Evolutionary conservation across 1,284 basidiomycete species (phyloP).

Genomic region (Cutaneotrichosporon cyanovorans): DNA sequence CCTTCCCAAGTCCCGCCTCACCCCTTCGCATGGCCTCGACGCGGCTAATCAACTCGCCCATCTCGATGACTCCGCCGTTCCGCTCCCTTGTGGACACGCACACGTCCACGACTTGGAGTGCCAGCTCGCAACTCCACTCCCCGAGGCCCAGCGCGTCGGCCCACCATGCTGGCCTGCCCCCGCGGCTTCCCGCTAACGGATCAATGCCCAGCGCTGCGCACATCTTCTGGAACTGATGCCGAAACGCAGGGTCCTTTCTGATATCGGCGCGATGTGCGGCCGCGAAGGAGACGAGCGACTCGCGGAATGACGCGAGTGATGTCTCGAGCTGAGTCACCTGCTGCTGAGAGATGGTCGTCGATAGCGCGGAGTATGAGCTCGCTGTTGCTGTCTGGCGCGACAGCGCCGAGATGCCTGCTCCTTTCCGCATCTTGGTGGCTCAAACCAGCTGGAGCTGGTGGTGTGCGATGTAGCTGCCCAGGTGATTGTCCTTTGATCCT

Average conservation of each 20-base stretch:
- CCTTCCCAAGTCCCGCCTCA: background rate
- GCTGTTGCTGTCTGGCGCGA: constrained; percentile 45
- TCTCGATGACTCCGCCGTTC: constrained; percentile 87
- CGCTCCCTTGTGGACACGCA: constrained; percentile 79
- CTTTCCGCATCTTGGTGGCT: constrained; percentile 45
- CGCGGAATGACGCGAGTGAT: constrained; percentile 77
- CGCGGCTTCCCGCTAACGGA: constrained; percentile 54
- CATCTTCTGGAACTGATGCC: constrained; percentile 92
- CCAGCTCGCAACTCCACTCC: constrained; percentile 93
- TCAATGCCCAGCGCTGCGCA: constrained; percentile 92
- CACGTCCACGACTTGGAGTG: constrained; percentile 94
- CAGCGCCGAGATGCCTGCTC: constrained; percentile 49
- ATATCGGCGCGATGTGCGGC: constrained; percentile 77
- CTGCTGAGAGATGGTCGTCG: constrained; percentile 63
- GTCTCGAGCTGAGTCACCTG: constrained; percentile 72
- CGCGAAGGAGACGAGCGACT: constrained; percentile 72
- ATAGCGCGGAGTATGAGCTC: constrained; percentile 66
- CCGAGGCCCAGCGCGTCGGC: constrained; percentile 73
- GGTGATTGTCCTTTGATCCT: no score
- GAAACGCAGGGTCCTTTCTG: constrained; percentile 72
- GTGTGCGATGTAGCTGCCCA: no score
- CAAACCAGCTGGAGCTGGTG: no score
- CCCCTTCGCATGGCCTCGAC: constrained; percentile 60
- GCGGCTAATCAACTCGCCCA: constrained; percentile 73
- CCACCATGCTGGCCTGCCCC: constrained; percentile 60